phyloP scores from a whole-genome alignment of 140 eudicot genomes.

The Cichorium intybus region DNA sequence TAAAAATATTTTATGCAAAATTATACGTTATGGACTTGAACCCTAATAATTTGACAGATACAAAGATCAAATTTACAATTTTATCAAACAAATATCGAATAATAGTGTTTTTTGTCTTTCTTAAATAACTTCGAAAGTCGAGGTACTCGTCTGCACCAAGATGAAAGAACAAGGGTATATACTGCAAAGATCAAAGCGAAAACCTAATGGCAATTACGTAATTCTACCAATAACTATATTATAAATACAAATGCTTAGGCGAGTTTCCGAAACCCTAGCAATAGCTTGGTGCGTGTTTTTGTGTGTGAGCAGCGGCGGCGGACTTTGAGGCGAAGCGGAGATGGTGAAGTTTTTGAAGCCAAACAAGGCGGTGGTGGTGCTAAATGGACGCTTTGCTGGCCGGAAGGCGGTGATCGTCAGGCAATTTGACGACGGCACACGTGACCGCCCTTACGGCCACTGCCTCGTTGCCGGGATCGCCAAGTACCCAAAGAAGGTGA shows the following conservation, averaged over 20 bases:
- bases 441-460: slow-evolving; percentile 42
- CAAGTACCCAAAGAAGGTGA: slow-evolving; percentile 38
- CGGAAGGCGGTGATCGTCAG: slow-evolving; percentile 35
- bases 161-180: not conserved
- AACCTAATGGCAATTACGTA: slow-evolving; percentile 25
- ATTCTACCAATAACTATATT: not conserved
- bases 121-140: not conserved
- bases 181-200: not conserved
- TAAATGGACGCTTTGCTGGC: slow-evolving; percentile 36
- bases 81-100: not conserved
- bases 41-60: too few species aligned
- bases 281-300: not conserved
- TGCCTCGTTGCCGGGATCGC: slow-evolving; percentile 38
- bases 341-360: slow-evolving; percentile 41
- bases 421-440: slow-evolving; percentile 40
- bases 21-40: too few species aligned
- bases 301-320: slow-evolving; percentile 15
- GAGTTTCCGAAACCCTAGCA: slow-evolving; percentile 12
- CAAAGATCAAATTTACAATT: too few species aligned
- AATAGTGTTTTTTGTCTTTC: not conserved
- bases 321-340: not conserved
- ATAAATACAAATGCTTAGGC: not conserved
- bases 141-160: not conserved
- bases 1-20: too few species aligned
- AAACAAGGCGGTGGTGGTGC: slow-evolving; percentile 34